Conservation (phyloP, 2,329 filamentous ascomycete species). For the Aspergillus pseudoterreus region DNA sequence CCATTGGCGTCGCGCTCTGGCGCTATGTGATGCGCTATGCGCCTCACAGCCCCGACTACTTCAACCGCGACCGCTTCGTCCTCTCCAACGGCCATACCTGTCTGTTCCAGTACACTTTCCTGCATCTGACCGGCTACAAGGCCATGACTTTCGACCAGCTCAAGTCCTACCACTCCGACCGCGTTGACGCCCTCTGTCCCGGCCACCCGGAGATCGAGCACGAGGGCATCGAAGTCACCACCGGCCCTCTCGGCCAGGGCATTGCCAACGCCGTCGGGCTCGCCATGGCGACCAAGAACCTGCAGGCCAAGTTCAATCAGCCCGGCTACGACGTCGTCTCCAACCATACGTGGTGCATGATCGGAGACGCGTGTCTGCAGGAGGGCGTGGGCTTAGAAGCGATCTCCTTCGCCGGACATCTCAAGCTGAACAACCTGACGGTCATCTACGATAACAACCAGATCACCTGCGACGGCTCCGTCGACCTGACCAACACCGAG, state of each 20-base stretch:
- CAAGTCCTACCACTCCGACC: slow-evolving; percentile 26
- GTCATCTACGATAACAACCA: slow-evolving; percentile 62
- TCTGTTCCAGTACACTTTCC: slow-evolving; percentile 31
- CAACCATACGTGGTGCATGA: slow-evolving; percentile 56
- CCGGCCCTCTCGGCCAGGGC: slow-evolving; percentile 57
- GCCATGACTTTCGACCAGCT: slow-evolving; percentile 32
- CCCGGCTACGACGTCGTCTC: slow-evolving; percentile 48
- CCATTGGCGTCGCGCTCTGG: slow-evolving; percentile 42
- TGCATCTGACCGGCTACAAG: slow-evolving; percentile 30
- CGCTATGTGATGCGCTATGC: slow-evolving; percentile 43
- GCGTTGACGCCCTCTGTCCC: slow-evolving; percentile 26
- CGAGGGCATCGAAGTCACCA: slow-evolving; percentile 57
- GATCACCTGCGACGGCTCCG: slow-evolving; percentile 56
- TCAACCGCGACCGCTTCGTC: slow-evolving; percentile 45
- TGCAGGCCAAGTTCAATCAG: slow-evolving; percentile 53
- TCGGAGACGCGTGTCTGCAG: slow-evolving; percentile 57
- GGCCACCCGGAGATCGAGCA: slow-evolving; percentile 55
- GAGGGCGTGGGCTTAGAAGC: slow-evolving; percentile 58
- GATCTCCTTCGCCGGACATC: slow-evolving; percentile 55
- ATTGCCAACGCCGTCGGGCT: slow-evolving; percentile 60
- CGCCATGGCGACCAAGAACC: slow-evolving; percentile 56
- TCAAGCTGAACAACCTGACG: slow-evolving; percentile 54
- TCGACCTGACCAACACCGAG: slow-evolving; percentile 54
- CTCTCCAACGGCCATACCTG: slow-evolving; percentile 41
- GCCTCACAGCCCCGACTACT: slow-evolving; percentile 36